Percentiles rank a stretch among this genome's conserved stretches.
Evolutionary conservation across 1,284 basidiomycete genomes (phyloP).

Genomic region (Ceratobasidium sp.): DNA sequence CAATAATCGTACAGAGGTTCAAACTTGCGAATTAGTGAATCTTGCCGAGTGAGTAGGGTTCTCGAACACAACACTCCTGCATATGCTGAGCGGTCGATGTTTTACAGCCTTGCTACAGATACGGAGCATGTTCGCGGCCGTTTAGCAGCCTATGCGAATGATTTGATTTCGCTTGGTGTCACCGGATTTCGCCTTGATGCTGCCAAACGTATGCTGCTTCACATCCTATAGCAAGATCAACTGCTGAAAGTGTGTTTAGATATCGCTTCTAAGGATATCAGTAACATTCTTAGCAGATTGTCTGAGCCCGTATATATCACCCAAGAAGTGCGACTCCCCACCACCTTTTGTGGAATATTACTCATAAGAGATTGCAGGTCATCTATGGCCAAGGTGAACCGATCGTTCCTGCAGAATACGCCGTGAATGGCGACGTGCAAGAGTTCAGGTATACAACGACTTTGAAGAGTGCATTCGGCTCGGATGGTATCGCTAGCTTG

Average conservation of each 20-base stretch:
- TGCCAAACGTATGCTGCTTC: constrained; percentile 68
- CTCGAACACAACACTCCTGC: no score
- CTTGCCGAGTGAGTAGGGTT: constrained; percentile 44
- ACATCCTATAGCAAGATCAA: neutral
- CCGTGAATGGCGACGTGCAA: constrained; percentile 41
- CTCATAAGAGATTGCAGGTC: constrained; percentile 22
- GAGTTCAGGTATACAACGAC: constrained; percentile 67
- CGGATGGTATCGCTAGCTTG: constrained; percentile 60
- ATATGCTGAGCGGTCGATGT: no score
- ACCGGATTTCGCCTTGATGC: constrained; percentile 73
- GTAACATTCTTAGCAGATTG: constrained; percentile 40
- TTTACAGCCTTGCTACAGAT: constrained; percentile 59
- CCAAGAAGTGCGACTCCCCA: constrained; percentile 31
- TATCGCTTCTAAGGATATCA: constrained; percentile 39
- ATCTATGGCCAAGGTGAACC: constrained; percentile 37
- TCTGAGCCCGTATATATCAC: constrained; percentile 37
- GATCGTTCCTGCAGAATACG: constrained; percentile 32
- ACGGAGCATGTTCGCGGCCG: constrained; percentile 63
- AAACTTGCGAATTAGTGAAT: constrained; percentile 56
- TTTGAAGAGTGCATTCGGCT: constrained; percentile 60
- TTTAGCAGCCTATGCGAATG: constrained; percentile 59
- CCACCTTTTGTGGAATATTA: neutral
- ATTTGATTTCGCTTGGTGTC: constrained; percentile 66
- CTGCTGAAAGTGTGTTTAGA: constrained; percentile 18
- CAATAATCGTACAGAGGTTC: constrained; percentile 64